Percentiles rank a stretch among this genome's conserved stretches.
Evolutionary conservation across 2,329 filamentous ascomycete genomes (phyloP).

Genomic region (Dothideomycetes sp.): DNA sequence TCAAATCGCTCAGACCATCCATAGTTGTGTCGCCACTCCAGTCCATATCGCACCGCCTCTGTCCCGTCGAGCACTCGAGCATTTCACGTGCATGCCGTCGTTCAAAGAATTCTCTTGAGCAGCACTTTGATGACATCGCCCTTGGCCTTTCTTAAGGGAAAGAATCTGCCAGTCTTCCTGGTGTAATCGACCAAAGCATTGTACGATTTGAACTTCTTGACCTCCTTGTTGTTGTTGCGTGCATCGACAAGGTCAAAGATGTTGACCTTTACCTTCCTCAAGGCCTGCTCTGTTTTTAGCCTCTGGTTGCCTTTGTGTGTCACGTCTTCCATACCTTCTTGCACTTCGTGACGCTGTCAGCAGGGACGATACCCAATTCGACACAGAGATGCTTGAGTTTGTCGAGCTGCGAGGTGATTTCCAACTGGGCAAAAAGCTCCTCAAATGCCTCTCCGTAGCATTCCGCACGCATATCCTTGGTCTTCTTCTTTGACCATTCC

Average conservation of each 20-base stretch:
- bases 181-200: conserved; percentile 10
- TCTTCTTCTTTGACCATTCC: not conserved
- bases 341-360: conserved; percentile 12
- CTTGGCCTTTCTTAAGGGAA: conserved; percentile 12
- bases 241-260: conserved; percentile 15
- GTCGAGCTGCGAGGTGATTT: conserved; percentile 5
- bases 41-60: too few species aligned
- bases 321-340: conserved; percentile 13
- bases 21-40: too few species aligned
- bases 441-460: conserved; percentile 4
- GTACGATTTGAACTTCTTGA: conserved; percentile 5
- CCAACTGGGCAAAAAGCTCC: not conserved
- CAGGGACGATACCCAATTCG: conserved; percentile 12
- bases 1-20: too few species aligned
- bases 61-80: too few species aligned
- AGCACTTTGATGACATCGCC: conserved; percentile 12
- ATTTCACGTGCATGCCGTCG: too few species aligned
- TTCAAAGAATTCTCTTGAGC: conserved; percentile 7
- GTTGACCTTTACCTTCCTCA: conserved; percentile 15
- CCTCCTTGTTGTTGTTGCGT: not conserved
- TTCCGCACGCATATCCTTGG: not conserved
- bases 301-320: not conserved
- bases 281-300: conserved; percentile 7
- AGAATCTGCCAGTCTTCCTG: conserved; percentile 1
- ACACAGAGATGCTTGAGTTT: conserved; percentile 13